Evolutionary conservation across 169 alveolate species (phyloP), one percentile per base, ranked within the genome.

Genomic region (Amoebophrya sp.): DNA sequence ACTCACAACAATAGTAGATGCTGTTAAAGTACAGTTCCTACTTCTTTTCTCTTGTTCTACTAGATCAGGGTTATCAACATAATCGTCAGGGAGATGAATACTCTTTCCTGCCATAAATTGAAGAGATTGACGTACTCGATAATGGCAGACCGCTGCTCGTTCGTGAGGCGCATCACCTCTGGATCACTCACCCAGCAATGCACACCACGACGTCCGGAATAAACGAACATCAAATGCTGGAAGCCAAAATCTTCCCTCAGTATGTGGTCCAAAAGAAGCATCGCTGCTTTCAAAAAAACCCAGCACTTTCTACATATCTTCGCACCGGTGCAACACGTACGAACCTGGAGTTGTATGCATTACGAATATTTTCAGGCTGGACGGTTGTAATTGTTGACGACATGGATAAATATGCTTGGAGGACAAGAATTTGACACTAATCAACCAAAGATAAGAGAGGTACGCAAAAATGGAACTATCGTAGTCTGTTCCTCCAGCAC

Each of bases 141-240:
- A 14, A 89, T 54, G 6, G 91, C 91, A 40, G 91, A 89, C 24
- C 91, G 40, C 76, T 89, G 91, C n/a, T 89, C 91, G 76, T 89
- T 89, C 40, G 77, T 89, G 36, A 89, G 91, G 77, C 41, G 39
- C 91, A 41, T 89, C n/a, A 76, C 91, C 6, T n/a, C n/a, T n/a
- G n/a, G n/a, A n/a, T n/a, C n/a, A 6, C 29, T 12, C 47, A 98
- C 97, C 99, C 99, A 98, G 93, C 99, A 98, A 95, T 98, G 99
- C 24, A 98, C 97, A 65, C 99, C 99, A 95, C 99, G 97, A 92
- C 99, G 96, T 40, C 99, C 99, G 40, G 99, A 97, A 95, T 96
- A 98, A 14, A 98, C 99, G 98, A 99, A 98, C 89, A 98, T 95
- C 76, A 97, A 93, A 90, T 97, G 94, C 78, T 96, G 94, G 95